These are phyloP conservation scores for Serendipita sp. DNA, from an alignment of 768 basidiomycete genomes.

Conservation along the genomic window DNA sequence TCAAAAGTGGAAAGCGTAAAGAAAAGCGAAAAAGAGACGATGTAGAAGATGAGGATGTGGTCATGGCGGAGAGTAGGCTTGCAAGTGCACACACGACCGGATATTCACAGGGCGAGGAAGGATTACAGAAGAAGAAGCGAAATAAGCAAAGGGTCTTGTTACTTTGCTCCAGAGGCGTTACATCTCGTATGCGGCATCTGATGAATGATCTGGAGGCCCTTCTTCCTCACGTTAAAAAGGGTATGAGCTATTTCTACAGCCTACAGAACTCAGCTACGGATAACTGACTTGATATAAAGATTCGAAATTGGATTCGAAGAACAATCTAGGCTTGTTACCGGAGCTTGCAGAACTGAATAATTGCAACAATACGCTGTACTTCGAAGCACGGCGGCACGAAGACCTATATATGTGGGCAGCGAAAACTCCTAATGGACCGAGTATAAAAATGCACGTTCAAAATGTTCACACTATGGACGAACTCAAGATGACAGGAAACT, in stretches of 20 bases:
- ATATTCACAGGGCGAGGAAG: constrained; percentile 15
- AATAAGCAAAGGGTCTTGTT: constrained; percentile 94
- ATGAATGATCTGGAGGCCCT: constrained; percentile 88
- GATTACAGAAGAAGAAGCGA: constrained; percentile 32
- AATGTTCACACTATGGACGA: constrained; percentile 99
- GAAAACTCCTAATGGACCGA: constrained; percentile 95
- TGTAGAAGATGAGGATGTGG: constrained; percentile 26
- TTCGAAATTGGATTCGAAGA: constrained; percentile 94
- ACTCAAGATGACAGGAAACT: constrained; percentile 98
- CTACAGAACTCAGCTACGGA: not conserved
- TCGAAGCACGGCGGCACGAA: constrained; percentile 90
- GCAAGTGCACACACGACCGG: not conserved
- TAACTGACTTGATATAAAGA: constrained; percentile 32
- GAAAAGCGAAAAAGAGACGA: constrained; percentile 49
- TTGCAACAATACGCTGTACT: constrained; percentile 95
- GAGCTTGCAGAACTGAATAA: constrained; percentile 95
- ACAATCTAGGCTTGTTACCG: constrained; percentile 78
- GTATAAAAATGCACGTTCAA: constrained; percentile 93
- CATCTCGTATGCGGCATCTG: constrained; percentile 91
- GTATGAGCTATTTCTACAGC: constrained; percentile 27
- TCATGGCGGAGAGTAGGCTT: constrained; percentile 22
- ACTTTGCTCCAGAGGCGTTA: constrained; percentile 85
- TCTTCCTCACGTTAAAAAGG: constrained; percentile 93
- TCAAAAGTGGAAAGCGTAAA: constrained; percentile 24
- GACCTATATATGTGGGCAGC: constrained; percentile 95